Evolutionary conservation across 2,329 filamentous ascomycete species (phyloP).

Genomic region (Epichloe scottii): DNA sequence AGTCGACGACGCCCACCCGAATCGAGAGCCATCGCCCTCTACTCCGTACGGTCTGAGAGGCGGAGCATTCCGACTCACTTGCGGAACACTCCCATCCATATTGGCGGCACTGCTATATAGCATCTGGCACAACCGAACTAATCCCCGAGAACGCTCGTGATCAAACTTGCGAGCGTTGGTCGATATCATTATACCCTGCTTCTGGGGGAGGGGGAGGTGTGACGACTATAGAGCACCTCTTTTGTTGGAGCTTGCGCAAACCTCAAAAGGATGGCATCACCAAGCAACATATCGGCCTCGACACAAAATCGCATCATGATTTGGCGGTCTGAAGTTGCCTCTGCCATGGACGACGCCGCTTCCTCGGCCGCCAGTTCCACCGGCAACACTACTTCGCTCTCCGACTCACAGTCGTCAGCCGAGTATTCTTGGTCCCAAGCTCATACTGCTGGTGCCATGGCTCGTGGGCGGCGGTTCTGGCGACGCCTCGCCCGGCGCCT

Average conservation of each 20-base stretch:
- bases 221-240: too few relatives aligned
- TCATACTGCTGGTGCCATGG: neutral
- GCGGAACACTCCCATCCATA: too few relatives aligned
- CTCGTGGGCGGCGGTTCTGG: conserved; percentile 13
- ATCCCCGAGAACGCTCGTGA: neutral
- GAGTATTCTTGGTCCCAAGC: neutral
- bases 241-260: neutral
- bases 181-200: neutral
- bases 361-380: conserved; percentile 16
- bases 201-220: neutral
- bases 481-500: conserved; percentile 12
- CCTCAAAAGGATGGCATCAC: neutral
- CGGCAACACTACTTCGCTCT: conserved; percentile 5
- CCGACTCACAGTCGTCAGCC: conserved; percentile 9
- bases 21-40: neutral
- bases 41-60: too few relatives aligned
- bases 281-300: conserved; percentile 3
- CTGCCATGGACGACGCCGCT: conserved; percentile 18
- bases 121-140: neutral
- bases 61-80: too few relatives aligned
- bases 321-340: conserved; percentile 37
- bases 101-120: too few relatives aligned
- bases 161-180: neutral
- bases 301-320: conserved; percentile 27
- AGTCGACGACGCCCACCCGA: conserved; percentile 1